Percentiles rank a stretch among this genome's conserved stretches.
Conservation (phyloP, 164 flowering plant species). For the Amborella trichopoda region DNA sequence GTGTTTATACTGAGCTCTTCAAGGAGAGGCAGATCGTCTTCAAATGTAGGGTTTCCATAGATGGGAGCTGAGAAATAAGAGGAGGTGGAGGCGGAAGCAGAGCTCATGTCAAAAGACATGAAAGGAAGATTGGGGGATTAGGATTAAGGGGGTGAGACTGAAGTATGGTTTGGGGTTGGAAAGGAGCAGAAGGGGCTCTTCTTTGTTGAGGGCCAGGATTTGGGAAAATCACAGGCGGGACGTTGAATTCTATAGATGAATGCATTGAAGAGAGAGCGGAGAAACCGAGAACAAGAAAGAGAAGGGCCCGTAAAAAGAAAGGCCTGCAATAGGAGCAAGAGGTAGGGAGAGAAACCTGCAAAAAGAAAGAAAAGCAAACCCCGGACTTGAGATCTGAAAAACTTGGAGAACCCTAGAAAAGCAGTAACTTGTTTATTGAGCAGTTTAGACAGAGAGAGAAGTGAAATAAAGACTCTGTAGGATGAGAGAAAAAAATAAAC, state of each 20-base stretch:
- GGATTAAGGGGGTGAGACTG: conserved; percentile 22
- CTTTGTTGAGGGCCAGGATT: conserved; percentile 26
- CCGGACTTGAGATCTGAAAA: too few relatives aligned
- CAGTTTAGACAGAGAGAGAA: too few relatives aligned
- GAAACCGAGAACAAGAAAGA: too few relatives aligned
- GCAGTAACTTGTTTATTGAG: too few relatives aligned
- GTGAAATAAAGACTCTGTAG: too few relatives aligned
- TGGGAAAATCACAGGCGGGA: conserved; percentile 74
- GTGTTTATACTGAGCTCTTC: conserved; percentile 91
- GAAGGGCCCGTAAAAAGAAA: too few relatives aligned
- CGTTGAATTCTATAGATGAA: conserved; percentile 37
- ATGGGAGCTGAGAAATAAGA: conserved; percentile 26
- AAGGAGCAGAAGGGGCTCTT: conserved; percentile 53
- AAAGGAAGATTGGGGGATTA: conserved; percentile 37
- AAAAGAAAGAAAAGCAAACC: too few relatives aligned
- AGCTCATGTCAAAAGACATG: conserved; percentile 61
- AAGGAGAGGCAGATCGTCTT: conserved; percentile 78
- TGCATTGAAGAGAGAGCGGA: too few relatives aligned
- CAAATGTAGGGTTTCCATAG: conserved; percentile 29
- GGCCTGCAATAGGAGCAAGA: too few relatives aligned
- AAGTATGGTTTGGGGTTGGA: conserved; percentile 32
- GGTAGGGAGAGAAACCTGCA: too few relatives aligned
- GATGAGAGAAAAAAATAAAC: too few relatives aligned
- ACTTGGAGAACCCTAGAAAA: too few relatives aligned
- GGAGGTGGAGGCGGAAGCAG: conserved; percentile 22